phyloP scores from a whole-genome alignment of 768 basidiomycete genomes.

The Suillus sp. region DNA sequence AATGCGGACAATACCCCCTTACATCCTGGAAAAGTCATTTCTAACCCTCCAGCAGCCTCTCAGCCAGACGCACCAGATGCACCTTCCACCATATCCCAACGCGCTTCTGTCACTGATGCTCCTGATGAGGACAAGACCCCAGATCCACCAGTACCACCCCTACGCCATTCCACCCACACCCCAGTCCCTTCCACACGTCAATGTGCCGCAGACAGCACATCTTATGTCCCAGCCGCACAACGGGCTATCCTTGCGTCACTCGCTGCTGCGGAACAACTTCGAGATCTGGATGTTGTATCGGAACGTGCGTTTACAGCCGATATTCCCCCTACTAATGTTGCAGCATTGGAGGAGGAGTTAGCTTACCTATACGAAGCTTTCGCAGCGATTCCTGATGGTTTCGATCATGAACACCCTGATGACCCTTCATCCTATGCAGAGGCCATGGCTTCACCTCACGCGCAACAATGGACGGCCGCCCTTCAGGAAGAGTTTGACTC shows the following conservation, averaged over 20 bases:
- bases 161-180: background rate
- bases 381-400: conserved; percentile 7
- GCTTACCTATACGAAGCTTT: background rate
- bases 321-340: too few relatives aligned
- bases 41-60: too few relatives aligned
- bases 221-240: background rate
- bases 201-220: background rate
- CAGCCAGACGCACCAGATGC: too few relatives aligned
- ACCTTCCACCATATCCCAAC: too few relatives aligned
- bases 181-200: background rate
- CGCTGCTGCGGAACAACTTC: background rate
- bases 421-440: conserved; percentile 23
- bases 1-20: too few relatives aligned
- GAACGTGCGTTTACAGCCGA: too few relatives aligned
- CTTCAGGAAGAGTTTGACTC: conserved; percentile 5
- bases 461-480: conserved; percentile 24
- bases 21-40: too few relatives aligned
- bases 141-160: too few relatives aligned
- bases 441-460: conserved; percentile 20
- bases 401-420: background rate
- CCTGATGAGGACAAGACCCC: too few relatives aligned
- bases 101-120: too few relatives aligned
- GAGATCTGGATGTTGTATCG: too few relatives aligned
- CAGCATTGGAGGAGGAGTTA: background rate
- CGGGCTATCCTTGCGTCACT: background rate